Evolutionary conservation across 2,329 filamentous ascomycete species (phyloP).

Genomic region (Colletotrichum spaethianum): DNA sequence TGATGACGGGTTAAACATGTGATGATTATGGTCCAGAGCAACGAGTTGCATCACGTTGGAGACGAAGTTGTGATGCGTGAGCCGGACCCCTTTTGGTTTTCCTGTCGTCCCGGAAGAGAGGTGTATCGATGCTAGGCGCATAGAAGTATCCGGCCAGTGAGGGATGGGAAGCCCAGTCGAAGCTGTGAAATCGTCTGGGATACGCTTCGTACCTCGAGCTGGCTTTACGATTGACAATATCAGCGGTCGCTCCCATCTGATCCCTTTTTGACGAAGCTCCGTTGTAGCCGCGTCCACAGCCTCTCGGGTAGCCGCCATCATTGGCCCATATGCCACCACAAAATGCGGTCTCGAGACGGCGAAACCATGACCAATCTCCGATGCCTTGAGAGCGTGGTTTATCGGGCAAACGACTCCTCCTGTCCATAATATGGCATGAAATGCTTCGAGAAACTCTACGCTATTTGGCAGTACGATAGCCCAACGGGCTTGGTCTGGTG

Average conservation of each 20-base stretch:
- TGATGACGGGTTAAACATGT: slow-evolving; percentile 51
- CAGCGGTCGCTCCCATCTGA: slow-evolving; percentile 52
- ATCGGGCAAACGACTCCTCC: slow-evolving; percentile 57
- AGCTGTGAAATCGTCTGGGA: slow-evolving; percentile 53
- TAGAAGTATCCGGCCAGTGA: slow-evolving; percentile 51
- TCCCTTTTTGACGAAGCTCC: slow-evolving; percentile 45
- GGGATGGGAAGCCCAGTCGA: slow-evolving; percentile 51
- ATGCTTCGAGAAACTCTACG: slow-evolving; percentile 59
- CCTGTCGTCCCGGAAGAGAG: slow-evolving; percentile 81
- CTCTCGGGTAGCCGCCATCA: slow-evolving; percentile 48
- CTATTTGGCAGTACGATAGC: slow-evolving; percentile 61
- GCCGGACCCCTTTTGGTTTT: slow-evolving; percentile 90
- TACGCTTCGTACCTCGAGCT: slow-evolving; percentile 45
- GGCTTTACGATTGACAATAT: slow-evolving; percentile 53
- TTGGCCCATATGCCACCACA: slow-evolving; percentile 55
- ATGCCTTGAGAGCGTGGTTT: slow-evolving; percentile 55
- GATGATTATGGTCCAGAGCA: slow-evolving; percentile 49
- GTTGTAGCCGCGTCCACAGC: slow-evolving; percentile 51
- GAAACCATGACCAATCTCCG: slow-evolving; percentile 59
- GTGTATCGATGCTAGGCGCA: slow-evolving; percentile 56
- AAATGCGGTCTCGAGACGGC: slow-evolving; percentile 58
- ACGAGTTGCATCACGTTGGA: slow-evolving; percentile 70
- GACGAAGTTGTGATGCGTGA: slow-evolving; percentile 87
- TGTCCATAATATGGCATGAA: slow-evolving; percentile 58
- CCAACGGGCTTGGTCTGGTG: slow-evolving; percentile 56